A percentile compares a stretch with the other conserved stretches of the same genome.
Conservation (phyloP, 192 early-diverging fungal species). For the Radiomyces spectabilis region DNA sequence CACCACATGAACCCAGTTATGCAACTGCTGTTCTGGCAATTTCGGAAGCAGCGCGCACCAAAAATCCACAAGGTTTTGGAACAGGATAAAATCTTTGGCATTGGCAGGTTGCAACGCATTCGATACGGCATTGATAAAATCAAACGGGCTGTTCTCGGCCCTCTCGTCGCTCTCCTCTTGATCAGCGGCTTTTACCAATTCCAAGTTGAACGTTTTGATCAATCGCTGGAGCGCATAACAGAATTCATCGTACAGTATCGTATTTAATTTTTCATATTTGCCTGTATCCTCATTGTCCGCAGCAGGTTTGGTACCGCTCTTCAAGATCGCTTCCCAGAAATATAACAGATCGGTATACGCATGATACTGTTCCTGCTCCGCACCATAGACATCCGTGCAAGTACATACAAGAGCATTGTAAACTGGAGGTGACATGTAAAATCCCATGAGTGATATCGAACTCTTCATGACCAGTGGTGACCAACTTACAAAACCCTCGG, state of each 20-base stretch:
- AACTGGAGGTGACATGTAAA: constrained; percentile 21
- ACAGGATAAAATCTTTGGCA: constrained; percentile 57
- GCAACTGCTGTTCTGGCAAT: constrained; percentile 33
- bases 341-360: constrained; percentile 46
- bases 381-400: constrained; percentile 27
- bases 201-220: constrained; percentile 36
- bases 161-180: constrained; percentile 10
- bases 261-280: constrained; percentile 17
- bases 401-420: constrained; percentile 47
- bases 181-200: constrained; percentile 20
- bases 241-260: constrained; percentile 48
- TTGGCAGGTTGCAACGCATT: constrained; percentile 42
- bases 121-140: background rate
- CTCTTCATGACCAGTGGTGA: background rate
- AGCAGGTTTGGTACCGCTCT: constrained; percentile 3
- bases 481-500: constrained; percentile 34
- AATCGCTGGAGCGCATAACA: constrained; percentile 33
- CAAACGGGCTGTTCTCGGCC: background rate
- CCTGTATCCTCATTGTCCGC: constrained; percentile 5
- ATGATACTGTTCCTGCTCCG: constrained; percentile 7
- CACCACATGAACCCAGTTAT: constrained; percentile 50
- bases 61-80: constrained; percentile 66
- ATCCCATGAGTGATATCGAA: background rate
- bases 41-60: constrained; percentile 40
- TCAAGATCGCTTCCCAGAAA: constrained; percentile 58